Percentiles rank a stretch among this genome's conserved stretches.
Conservation (phyloP, 1,139 yeast genomes). For the Arxiozyma slooffiae region DNA sequence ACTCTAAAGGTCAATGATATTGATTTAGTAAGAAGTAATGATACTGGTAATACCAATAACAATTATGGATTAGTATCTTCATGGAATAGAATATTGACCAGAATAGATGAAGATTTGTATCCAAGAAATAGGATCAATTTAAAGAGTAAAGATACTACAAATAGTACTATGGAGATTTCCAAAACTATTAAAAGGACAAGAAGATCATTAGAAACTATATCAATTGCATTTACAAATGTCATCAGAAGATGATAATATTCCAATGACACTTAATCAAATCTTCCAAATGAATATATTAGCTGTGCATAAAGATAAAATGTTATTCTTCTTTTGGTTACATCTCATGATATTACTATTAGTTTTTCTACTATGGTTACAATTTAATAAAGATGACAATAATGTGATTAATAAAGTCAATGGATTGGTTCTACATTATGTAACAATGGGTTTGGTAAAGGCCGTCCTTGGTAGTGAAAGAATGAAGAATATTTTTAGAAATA, state of each 20-base stretch:
- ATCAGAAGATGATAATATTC: constrained; percentile 34
- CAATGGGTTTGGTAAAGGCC: constrained; percentile 49
- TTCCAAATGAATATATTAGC: constrained; percentile 49
- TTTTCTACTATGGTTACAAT: constrained; percentile 41
- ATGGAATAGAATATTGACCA: constrained; percentile 57
- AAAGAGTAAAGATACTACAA: constrained; percentile 23
- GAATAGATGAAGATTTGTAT: constrained; percentile 61
- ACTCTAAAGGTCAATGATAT: constrained; percentile 11
- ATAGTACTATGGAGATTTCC: constrained; percentile 10
- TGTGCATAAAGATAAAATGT: constrained; percentile 73
- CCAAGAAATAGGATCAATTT: constrained; percentile 33
- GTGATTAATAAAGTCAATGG: constrained; percentile 21
- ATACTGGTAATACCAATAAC: constrained; percentile 7
- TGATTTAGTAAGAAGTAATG: constrained; percentile 1
- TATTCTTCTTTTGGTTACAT: constrained; percentile 82
- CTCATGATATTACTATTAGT: constrained; percentile 45
- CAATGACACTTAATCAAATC: constrained; percentile 45
- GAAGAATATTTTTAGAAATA: constrained; percentile 41
- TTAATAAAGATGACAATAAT: constrained; percentile 36
- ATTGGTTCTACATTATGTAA: constrained; percentile 37
- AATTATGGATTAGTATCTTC: constrained; percentile 28
- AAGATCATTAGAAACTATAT: not conserved
- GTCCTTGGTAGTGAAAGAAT: constrained; percentile 63
- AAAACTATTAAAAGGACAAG: not conserved
- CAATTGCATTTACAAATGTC: constrained; percentile 29